A percentile compares a stretch with the other conserved stretches of the same genome.
These are phyloP conservation scores for Rhodotorula graminis DNA, from an alignment of 768 basidiomycete genomes.

Conservation along the genomic window DNA sequence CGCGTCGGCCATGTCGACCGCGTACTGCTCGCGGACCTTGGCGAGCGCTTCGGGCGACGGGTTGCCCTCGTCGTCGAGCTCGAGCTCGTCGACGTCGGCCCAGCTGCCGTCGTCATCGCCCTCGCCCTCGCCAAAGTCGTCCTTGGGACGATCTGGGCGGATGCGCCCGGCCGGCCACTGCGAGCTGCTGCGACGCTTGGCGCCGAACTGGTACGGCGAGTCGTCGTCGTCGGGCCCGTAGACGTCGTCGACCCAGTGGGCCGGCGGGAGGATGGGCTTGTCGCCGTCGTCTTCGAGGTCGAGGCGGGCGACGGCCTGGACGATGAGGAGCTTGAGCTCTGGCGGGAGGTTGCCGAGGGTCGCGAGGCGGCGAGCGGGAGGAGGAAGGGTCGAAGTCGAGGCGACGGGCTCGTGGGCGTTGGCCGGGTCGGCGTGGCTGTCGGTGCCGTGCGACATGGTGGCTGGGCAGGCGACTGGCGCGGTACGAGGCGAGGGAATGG, in stretches of 20 bases:
- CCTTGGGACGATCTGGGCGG: neutral
- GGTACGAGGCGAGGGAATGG: no score
- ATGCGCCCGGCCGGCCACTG: no score
- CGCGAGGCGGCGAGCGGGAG: neutral
- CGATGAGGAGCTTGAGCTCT: conserved; percentile 30
- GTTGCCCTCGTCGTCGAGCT: neutral
- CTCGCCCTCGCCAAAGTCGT: neutral
- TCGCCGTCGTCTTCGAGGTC: no score
- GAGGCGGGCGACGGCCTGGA: neutral
- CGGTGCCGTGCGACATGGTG: no score
- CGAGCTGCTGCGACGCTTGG: no score
- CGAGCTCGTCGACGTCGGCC: neutral
- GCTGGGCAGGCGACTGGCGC: no score
- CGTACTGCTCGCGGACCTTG: neutral
- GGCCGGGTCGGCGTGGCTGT: no score
- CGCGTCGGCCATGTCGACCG: neutral
- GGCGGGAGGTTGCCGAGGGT: conserved; percentile 18
- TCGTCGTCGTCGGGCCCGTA: no score
- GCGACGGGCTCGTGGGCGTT: neutral
- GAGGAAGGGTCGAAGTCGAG: neutral
- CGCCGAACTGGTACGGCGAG: no score
- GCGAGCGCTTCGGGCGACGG: neutral
- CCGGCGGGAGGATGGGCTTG: no score
- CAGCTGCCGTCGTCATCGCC: neutral
- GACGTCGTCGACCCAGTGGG: no score